Evolutionary conservation across 148 eudicot species (phyloP), one percentile per base, ranked within the genome.

Genomic region (Camellia lanceoleosa): DNA sequence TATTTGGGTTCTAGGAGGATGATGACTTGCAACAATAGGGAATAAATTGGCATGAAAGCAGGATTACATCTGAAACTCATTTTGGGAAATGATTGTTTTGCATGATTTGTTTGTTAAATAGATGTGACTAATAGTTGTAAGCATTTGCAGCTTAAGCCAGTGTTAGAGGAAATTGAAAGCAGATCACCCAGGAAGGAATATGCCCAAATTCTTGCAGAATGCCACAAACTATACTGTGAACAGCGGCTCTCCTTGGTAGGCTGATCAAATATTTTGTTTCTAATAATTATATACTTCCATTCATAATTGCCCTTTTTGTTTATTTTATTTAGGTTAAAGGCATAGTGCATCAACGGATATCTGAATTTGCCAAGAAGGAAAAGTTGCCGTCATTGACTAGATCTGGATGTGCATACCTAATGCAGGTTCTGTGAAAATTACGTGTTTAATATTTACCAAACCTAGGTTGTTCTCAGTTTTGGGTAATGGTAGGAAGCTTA

Each of bases 221-320:
- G 99, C 84, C 99, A 96, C 91, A 96, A 88, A 80, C 84, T 96
- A 83, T 96, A 93, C 86, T 92, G 99, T 74, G 99, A 96, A 86
- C 98, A 96, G 87, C 89, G 99, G 66, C 97, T 93, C 68, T 92
- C 92, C 80, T 80, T 96, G 95, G 99, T 96, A 84, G 86, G 88
- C 88, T 69, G 81, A 68, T 67, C 20, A 76, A n/a, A 42, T 41
- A 30, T 75, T 69, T 54, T 66, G 2, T 78, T 68, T 73, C 42
- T 55, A 60, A 18, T 75, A 20, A n/a, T 23, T 68, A 5, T 70
- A 20, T 55, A 44, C 23, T 69, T 60, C 65, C 8, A 49, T 67
- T 61, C 30, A 13, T 63, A 71, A 18, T 30, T 78, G 47, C 7
- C 80, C 44, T 49, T 23, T 62, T 54, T 72, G 54, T 65, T 66